Percentiles rank a stretch among this genome's conserved stretches.
phyloP scores from a whole-genome alignment of 306 rosid species.

The Malus sylvestris region DNA sequence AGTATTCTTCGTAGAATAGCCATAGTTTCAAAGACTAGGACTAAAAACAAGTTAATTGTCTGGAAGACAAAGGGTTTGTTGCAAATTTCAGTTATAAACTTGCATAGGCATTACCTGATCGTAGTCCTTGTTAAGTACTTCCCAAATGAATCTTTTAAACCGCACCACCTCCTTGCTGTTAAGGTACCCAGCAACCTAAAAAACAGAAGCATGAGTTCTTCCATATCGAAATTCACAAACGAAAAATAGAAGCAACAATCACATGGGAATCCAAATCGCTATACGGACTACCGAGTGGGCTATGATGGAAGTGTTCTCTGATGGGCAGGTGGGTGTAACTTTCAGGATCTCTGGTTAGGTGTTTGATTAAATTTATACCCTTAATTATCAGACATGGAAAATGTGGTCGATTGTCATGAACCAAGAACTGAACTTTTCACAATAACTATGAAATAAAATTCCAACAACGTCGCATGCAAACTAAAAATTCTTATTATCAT shows the following conservation, averaged over 20 bases:
- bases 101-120: background rate
- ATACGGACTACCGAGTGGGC: background rate
- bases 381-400: background rate
- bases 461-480: background rate
- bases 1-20: background rate
- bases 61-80: too few species aligned
- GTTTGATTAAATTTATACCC: background rate
- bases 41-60: background rate
- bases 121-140: background rate
- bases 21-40: background rate
- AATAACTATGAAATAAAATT: background rate
- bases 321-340: too few species aligned
- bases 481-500: background rate
- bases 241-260: background rate
- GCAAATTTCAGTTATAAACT: background rate
- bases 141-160: too few species aligned
- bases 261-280: background rate
- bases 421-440: background rate
- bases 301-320: background rate
- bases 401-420: background rate
- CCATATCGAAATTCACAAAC: background rate
- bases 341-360: background rate
- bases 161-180: background rate
- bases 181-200: constrained; percentile 1
- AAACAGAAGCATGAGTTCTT: background rate